phyloP scores from a whole-genome alignment of 495 filamentous ascomycete genomes.

The Pyronema omphalodes region DNA sequence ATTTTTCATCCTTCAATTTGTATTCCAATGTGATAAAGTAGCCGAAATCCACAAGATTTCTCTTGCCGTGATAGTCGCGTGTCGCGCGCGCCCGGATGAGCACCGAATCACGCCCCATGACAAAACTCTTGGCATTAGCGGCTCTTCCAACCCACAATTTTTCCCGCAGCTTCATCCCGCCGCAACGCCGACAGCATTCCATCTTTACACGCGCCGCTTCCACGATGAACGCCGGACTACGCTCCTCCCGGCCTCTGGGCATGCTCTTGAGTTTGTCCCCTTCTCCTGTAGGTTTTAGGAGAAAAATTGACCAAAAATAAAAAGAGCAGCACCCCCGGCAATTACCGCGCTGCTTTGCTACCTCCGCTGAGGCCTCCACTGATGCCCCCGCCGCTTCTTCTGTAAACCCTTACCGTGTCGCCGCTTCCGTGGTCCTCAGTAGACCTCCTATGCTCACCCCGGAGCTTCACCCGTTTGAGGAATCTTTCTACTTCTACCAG shows the following conservation, averaged over 20 bases:
- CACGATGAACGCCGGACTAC: constrained; percentile 4
- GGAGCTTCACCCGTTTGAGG: constrained; percentile 69
- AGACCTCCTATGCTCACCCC: constrained; percentile 77
- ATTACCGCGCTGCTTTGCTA: neutral
- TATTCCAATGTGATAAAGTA: too few species aligned
- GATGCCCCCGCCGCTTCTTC: neutral
- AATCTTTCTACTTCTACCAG: constrained; percentile 89
- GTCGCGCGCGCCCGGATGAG: too few species aligned
- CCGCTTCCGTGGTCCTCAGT: constrained; percentile 65
- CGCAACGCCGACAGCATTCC: neutral
- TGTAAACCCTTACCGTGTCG: constrained; percentile 36
- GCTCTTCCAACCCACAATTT: neutral
- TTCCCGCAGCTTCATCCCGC: neutral
- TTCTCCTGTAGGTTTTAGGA: neutral
- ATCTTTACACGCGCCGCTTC: neutral
- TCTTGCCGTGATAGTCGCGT: too few species aligned
- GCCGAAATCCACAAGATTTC: too few species aligned
- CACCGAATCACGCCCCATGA: neutral
- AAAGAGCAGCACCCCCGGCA: constrained; percentile 2
- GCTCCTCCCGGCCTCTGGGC: constrained; percentile 1
- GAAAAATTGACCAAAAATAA: neutral
- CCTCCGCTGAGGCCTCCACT: neutral
- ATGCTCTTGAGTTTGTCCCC: constrained; percentile 1
- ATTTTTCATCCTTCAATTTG: too few species aligned
- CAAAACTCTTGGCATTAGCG: neutral